Evolutionary conservation across 2,329 filamentous ascomycete species (phyloP).

Genomic region (Aspergillus tamarii): DNA sequence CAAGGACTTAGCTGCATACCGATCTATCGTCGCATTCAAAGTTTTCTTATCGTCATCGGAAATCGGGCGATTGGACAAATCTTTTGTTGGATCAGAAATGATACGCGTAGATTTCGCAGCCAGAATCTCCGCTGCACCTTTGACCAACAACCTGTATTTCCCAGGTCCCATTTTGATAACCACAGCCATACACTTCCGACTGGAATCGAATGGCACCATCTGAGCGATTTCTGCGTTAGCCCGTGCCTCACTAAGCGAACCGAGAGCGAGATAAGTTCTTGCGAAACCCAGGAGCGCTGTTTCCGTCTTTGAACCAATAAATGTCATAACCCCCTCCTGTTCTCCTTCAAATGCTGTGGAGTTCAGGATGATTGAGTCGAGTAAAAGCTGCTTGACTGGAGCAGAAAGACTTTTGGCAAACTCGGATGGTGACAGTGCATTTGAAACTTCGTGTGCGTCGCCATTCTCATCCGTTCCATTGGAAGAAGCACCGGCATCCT

Average conservation of each 20-base stretch:
- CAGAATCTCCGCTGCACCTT: conserved; percentile 57
- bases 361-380: conserved; percentile 68
- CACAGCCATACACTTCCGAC: conserved; percentile 70
- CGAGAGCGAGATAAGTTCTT: conserved; percentile 67
- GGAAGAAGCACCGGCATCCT: conserved; percentile 41
- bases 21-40: conserved; percentile 70
- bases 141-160: conserved; percentile 60
- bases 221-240: conserved; percentile 62
- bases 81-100: conserved; percentile 63
- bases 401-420: conserved; percentile 57
- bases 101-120: conserved; percentile 54
- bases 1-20: conserved; percentile 77
- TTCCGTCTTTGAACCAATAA: conserved; percentile 78
- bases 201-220: conserved; percentile 63
- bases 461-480: conserved; percentile 28
- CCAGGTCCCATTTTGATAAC: conserved; percentile 60
- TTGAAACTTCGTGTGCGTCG: conserved; percentile 25
- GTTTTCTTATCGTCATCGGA: conserved; percentile 60
- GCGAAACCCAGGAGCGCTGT: conserved; percentile 74
- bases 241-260: conserved; percentile 62
- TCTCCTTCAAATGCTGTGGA: conserved; percentile 72
- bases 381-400: conserved; percentile 59
- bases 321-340: conserved; percentile 61
- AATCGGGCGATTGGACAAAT: conserved; percentile 56
- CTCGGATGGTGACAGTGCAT: conserved; percentile 56